Evolutionary conservation across 768 basidiomycete genomes (phyloP), one percentile per base, ranked within the genome.

Genomic region (Dioszegia aurantiaca): DNA sequence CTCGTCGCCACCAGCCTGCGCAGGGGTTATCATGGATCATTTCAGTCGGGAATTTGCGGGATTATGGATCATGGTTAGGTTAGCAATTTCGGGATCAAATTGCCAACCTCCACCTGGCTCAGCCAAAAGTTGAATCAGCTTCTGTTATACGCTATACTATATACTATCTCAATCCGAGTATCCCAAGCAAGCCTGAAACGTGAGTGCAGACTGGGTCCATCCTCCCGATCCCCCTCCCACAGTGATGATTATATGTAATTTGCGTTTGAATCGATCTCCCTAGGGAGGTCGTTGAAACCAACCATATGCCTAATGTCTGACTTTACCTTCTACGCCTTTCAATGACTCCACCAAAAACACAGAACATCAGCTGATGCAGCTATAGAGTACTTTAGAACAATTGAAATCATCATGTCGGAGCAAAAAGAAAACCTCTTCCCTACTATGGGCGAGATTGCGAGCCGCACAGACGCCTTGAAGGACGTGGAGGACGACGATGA

Each of bases 381-480:
- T 47, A 46, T 31, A 41, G 26, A 39, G 12, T 28, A n/a, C n/a
- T n/a, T n/a, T n/a, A n/a, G n/a, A n/a, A n/a, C 39, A 24, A 16
- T 9, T 28, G 33, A 17, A 51, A 21, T 28, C 33, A 60, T 37
- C 30, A 68, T 70, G 66, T 55, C 63, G 27, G 51, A 52, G 21
- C 42, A 63, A 43, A 58, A 60, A 47, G 46, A 75, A 46, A 77
- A 79, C 52, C 79, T 84, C 52, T 87, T 86, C 68, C 86, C 84
- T 11, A 72, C 80, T 23, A 83, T 87, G 39, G 84, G 85, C 5
- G 72, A 81, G 19, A 74, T 85, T 37, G 86, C 83, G 8, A 75
- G 80, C 33, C 74, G 80, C 60, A 77, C 83, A n/a, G 83, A 83
- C 56, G 61, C 71, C 36, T 59, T 77, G 31, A 58, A 68, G 44